Base-by-base conservation (phyloP, 2,329 filamentous ascomycete species). In the Fusarium floridanum region DNA sequence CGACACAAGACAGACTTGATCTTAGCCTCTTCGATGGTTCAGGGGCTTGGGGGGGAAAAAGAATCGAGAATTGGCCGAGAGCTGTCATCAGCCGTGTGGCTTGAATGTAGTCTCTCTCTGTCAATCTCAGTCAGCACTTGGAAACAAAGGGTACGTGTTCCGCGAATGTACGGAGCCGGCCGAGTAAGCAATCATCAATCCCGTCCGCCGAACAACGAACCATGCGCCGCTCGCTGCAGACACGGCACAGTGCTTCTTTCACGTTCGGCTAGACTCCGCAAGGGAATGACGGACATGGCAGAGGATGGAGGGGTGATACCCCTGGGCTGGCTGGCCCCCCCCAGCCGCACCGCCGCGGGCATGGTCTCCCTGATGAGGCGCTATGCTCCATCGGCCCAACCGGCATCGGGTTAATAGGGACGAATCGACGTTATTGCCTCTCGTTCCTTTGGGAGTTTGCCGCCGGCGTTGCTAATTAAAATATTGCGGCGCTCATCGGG, bases 351-450 rank as follows among this genome's bases (percentile, higher is more conserved):
- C 27, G 27, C 27, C 27, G 27, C 32, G 32, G 24, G 45, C 48
- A 56, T 64, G 61, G 61, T 34, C 61, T 64, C 66, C 60, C 43
- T 59, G 41, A 68, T 16, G 75, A 66, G 64, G 61, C 71, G 73
- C 70, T 61, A 70, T 66, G 64, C 74, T 67, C 64, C 62, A 76
- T 73, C 73, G 73, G 73, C 53, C 71, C 60, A 77, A 41, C 66
- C 62, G 68, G 68, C 64, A 75, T 77, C 67, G 72, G 64, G 70
- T 68, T 63, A 66, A 67, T 59, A 72, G 53, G 55, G 62, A 72
- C 50, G 61, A 72, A 72, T 74, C 65, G 65, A 67, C 57, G 55
- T 59, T 59, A 60, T 24, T 41, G 24, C 64, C 64, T 60, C 39
- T 68, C 64, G 37, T 27, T 69, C 29, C 60, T 72, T 39, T 45